These are phyloP conservation scores for Penicillium robsamsonii DNA, from an alignment of 495 filamentous ascomycete species.

Conservation along the genomic window DNA sequence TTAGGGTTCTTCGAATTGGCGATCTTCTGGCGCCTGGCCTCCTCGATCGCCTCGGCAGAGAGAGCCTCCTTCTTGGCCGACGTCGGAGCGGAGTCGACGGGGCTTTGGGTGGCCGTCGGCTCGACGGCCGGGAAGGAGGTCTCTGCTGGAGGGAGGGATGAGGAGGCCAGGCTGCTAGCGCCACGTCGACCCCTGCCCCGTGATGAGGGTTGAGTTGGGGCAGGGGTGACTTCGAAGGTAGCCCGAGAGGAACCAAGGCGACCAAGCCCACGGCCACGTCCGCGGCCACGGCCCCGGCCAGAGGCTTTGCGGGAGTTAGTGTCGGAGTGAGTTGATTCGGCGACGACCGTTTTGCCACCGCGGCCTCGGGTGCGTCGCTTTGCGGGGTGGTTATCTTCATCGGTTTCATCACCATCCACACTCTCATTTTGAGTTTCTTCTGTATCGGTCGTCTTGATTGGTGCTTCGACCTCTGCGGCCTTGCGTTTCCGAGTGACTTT, in stretches of 20 bases:
- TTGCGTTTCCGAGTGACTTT: constrained; percentile 48
- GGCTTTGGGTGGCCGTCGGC: constrained; percentile 10
- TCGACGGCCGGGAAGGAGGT: constrained; percentile 14
- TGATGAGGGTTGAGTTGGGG: constrained; percentile 12
- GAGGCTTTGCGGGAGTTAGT: constrained; percentile 25
- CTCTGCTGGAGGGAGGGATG: constrained; percentile 5
- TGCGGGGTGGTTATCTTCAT: constrained; percentile 27
- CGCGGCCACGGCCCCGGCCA: constrained; percentile 53
- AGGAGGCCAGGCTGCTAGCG: constrained; percentile 16
- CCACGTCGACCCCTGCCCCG: constrained; percentile 30
- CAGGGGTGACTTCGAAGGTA: constrained; percentile 23
- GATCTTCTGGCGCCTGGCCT: constrained; percentile 39
- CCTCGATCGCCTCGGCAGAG: constrained; percentile 31
- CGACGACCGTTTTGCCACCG: constrained; percentile 27
- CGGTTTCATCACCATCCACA: constrained; percentile 30
- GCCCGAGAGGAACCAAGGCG: constrained; percentile 20
- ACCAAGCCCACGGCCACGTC: constrained; percentile 26
- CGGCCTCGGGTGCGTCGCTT: constrained; percentile 40
- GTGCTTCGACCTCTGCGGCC: constrained; percentile 39
- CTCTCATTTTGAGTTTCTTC: constrained; percentile 30
- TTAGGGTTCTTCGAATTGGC: constrained; percentile 50
- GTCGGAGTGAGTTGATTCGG: constrained; percentile 25
- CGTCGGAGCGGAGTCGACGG: constrained; percentile 4
- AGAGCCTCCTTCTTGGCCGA: constrained; percentile 17
- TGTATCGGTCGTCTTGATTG: constrained; percentile 29